A percentile compares a stretch with the other conserved stretches of the same genome.
These are phyloP conservation scores for Umbelopsis ramanniana DNA, from an alignment of 192 early-diverging fungal genomes.

Conservation along the genomic window DNA sequence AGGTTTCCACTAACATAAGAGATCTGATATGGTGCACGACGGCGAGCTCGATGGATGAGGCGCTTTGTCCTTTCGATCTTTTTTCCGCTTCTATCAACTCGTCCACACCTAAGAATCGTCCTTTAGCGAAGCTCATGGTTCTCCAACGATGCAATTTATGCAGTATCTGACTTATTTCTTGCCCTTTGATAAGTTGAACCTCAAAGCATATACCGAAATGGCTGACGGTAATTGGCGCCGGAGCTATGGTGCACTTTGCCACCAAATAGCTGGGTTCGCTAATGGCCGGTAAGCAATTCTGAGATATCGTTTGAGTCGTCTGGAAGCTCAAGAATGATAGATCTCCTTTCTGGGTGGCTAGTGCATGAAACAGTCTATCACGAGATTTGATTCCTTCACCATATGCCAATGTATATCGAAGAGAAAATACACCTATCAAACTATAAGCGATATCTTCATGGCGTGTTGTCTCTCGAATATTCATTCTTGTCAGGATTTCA, in stretches of 20 bases:
- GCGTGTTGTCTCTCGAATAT: not conserved
- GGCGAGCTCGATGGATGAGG: not conserved
- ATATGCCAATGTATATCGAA: not conserved
- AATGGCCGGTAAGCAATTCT: not conserved
- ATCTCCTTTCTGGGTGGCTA: not conserved
- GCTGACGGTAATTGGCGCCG: not conserved
- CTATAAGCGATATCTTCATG: not conserved
- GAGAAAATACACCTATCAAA: not conserved
- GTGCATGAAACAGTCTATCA: not conserved
- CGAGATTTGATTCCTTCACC: not conserved
- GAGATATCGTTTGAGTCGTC: not conserved
- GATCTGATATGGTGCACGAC: not conserved
- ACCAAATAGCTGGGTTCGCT: not conserved
- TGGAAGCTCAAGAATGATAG: not conserved
- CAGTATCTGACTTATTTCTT: not conserved
- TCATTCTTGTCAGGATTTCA: not conserved
- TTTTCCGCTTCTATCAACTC: not conserved
- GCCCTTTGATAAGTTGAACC: not conserved
- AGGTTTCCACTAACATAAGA: not conserved
- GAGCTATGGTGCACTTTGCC: not conserved
- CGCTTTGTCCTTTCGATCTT: not conserved
- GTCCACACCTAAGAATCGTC: not conserved
- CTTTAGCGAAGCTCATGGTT: not conserved
- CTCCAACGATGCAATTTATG: not conserved
- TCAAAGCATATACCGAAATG: not conserved